Conservation (phyloP, 2,329 filamentous ascomycete species). For the Aspergillus pseudotamarii region DNA sequence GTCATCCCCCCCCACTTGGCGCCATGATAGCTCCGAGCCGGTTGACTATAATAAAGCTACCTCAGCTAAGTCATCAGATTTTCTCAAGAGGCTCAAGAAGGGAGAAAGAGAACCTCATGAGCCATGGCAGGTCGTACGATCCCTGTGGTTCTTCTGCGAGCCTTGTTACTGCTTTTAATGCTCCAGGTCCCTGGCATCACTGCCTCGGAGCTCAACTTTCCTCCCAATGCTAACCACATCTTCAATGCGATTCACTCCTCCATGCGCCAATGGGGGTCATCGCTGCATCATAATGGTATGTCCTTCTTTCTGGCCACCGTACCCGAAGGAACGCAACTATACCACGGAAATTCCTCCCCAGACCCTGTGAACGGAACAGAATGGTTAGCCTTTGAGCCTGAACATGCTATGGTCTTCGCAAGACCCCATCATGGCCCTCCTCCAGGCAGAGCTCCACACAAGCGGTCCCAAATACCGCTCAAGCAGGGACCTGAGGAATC, state of each 20-base stretch:
- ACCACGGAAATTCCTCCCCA: constrained; percentile 61
- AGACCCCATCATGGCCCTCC: constrained; percentile 19
- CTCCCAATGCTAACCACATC: constrained; percentile 62
- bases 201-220: neutral
- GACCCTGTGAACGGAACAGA: constrained; percentile 59
- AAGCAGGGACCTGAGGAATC: neutral
- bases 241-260: constrained; percentile 75
- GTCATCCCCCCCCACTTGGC: constrained; percentile 5
- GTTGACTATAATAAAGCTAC: neutral
- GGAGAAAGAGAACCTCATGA: neutral
- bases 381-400: constrained; percentile 77
- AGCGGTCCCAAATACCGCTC: neutral
- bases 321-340: constrained; percentile 65
- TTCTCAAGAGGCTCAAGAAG: neutral
- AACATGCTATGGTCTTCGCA: constrained; percentile 71
- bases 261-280: constrained; percentile 74
- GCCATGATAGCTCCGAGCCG: neutral
- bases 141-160: neutral
- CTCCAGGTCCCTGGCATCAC: neutral
- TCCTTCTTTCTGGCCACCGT: constrained; percentile 68
- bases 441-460: neutral
- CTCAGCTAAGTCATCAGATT: neutral
- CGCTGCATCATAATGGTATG: constrained; percentile 75
- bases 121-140: neutral
- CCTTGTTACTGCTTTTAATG: neutral